Evolutionary conservation across 768 basidiomycete genomes (phyloP).

Genomic region (Hypholoma sublateritium): DNA sequence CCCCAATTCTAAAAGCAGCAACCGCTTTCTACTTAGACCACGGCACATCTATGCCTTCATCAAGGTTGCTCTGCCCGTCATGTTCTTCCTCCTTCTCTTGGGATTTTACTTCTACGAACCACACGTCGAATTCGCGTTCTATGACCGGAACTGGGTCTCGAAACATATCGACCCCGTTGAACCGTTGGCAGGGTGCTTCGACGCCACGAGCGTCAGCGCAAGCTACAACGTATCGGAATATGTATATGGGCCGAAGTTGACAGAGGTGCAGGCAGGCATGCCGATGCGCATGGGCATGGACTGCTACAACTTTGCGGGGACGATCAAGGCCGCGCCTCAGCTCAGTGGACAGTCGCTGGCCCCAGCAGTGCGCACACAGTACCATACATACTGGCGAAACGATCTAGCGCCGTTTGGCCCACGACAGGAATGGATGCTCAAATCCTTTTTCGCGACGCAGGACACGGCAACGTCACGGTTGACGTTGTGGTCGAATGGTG

Average conservation of each 20-base stretch:
- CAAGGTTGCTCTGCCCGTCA: slow-evolving; percentile 42
- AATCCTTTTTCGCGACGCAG: slow-evolving; percentile 94
- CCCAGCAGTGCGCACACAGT: slow-evolving; percentile 56
- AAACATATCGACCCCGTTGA: slow-evolving; percentile 65
- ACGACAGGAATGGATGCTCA: slow-evolving; percentile 88
- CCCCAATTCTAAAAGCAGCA: slow-evolving; percentile 14
- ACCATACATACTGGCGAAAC: slow-evolving; percentile 93
- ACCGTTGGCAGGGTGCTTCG: slow-evolving; percentile 76
- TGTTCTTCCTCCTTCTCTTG: slow-evolving; percentile 40
- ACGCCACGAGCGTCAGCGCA: slow-evolving; percentile 55
- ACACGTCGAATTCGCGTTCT: slow-evolving; percentile 84
- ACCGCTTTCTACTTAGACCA: slow-evolving; percentile 28
- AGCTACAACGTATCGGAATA: slow-evolving; percentile 67
- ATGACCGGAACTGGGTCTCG: slow-evolving; percentile 72
- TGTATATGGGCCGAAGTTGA: slow-evolving; percentile 62
- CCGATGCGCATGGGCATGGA: slow-evolving; percentile 78
- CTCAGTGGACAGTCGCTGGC: slow-evolving; percentile 15
- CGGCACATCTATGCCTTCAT: slow-evolving; percentile 38
- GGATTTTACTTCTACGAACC: slow-evolving; percentile 69
- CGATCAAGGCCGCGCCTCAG: slow-evolving; percentile 48
- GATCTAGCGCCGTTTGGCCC: slow-evolving; percentile 81
- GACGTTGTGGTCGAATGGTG: slow-evolving; percentile 92
- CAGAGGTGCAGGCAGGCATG: slow-evolving; percentile 80
- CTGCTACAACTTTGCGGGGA: slow-evolving; percentile 92
- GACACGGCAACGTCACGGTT: slow-evolving; percentile 60